A percentile compares a stretch with the other conserved stretches of the same genome.
phyloP scores from a whole-genome alignment of 2,329 filamentous ascomycete species.

The Colletotrichum lupini region DNA sequence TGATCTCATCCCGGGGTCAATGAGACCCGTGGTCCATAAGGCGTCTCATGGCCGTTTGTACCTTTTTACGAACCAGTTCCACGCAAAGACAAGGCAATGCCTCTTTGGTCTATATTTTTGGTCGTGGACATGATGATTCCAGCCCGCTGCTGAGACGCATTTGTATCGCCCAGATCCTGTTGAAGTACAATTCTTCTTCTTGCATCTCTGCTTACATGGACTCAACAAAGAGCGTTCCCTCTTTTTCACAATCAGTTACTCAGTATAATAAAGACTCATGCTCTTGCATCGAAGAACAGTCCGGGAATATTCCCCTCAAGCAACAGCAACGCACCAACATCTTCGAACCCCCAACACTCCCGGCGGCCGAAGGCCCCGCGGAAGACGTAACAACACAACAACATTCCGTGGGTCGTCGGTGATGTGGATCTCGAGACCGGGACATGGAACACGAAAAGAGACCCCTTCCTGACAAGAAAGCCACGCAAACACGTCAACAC shows the following conservation, averaged over 20 bases:
- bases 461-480: no score
- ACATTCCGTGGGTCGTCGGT: no score
- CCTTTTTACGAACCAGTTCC: background rate
- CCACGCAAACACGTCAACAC: background rate
- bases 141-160: background rate
- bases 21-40: background rate
- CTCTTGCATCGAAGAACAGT: background rate
- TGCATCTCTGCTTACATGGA: accelerated
- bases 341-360: no score
- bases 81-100: background rate
- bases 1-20: background rate
- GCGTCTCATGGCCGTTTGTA: background rate
- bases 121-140: background rate
- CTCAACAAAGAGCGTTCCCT: no score
- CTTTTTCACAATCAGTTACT: accelerated
- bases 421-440: no score
- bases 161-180: background rate
- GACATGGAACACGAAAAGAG: no score
- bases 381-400: no score
- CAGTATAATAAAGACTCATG: background rate
- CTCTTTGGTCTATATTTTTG: background rate
- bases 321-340: background rate
- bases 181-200: no score
- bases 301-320: background rate
- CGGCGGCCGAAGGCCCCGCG: no score